Conservation (phyloP, 768 basidiomycete species). For the Kwoniella dejecticola region DNA sequence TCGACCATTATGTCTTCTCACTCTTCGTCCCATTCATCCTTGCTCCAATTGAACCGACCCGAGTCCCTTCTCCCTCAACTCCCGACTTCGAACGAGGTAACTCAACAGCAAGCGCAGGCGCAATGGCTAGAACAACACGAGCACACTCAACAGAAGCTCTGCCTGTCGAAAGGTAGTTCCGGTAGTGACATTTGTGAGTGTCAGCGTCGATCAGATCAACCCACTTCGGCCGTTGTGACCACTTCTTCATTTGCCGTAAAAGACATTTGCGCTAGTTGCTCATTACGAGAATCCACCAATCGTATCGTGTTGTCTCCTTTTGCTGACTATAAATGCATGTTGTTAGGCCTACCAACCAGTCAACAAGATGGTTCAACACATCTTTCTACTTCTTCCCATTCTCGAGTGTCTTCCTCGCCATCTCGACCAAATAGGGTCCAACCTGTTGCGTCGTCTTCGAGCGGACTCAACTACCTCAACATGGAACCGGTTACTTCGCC, state of each 20-base stretch:
- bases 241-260: background rate
- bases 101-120: constrained; percentile 13
- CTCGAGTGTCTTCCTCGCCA: background rate
- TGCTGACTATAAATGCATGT: background rate
- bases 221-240: background rate
- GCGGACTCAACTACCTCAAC: constrained; percentile 35
- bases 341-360: background rate
- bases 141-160: constrained; percentile 14
- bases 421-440: constrained; percentile 1
- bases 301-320: too few relatives aligned
- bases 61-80: constrained; percentile 13
- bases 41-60: constrained; percentile 27
- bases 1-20: constrained; percentile 8
- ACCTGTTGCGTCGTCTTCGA: constrained; percentile 34
- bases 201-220: background rate
- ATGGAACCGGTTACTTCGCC: constrained; percentile 21
- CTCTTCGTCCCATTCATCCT: constrained; percentile 23
- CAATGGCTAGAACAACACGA: constrained; percentile 26
- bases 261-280: constrained; percentile 4
- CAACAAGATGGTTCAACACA: constrained; percentile 4
- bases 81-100: constrained; percentile 1
- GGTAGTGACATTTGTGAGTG: constrained; percentile 18
- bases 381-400: constrained; percentile 7
- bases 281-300: background rate
- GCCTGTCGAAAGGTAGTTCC: constrained; percentile 14